phyloP scores from a whole-genome alignment of 2,329 filamentous ascomycete genomes.

The Microdochium bolleyi region DNA sequence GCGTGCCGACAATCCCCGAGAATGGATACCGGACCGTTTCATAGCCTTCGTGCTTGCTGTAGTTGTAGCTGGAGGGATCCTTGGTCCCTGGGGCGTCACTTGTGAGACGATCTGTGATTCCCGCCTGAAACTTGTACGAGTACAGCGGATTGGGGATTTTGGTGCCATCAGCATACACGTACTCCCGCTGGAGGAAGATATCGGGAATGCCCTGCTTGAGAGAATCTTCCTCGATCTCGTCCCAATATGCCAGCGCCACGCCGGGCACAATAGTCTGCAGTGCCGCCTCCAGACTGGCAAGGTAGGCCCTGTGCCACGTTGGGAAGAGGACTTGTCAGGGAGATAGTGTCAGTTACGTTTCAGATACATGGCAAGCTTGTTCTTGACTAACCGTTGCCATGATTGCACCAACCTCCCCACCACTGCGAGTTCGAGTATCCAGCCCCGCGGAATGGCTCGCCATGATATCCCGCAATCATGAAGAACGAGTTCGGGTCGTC shows the following conservation, averaged over 20 bases:
- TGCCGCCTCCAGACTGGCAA: constrained; percentile 12
- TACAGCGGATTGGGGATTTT: constrained; percentile 11
- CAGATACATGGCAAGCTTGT: too few relatives aligned
- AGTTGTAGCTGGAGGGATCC: background rate
- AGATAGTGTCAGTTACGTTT: too few relatives aligned
- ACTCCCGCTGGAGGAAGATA: constrained; percentile 3
- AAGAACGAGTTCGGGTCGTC: constrained; percentile 14
- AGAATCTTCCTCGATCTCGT: constrained; percentile 5
- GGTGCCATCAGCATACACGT: background rate
- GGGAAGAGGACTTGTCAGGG: constrained; percentile 11
- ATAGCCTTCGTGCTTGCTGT: constrained; percentile 5
- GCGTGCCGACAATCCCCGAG: constrained; percentile 6
- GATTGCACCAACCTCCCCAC: constrained; percentile 21
- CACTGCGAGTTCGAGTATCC: constrained; percentile 7
- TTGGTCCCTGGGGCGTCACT: background rate
- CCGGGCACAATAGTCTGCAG: constrained; percentile 1
- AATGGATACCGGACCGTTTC: constrained; percentile 7
- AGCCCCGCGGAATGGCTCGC: constrained; percentile 15
- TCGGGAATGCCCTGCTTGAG: constrained; percentile 1
- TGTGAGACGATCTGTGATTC: constrained; percentile 5
- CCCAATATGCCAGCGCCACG: constrained; percentile 14
- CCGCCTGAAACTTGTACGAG: constrained; percentile 12
- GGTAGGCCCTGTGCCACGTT: constrained; percentile 20
- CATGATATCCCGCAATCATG: constrained; percentile 17
- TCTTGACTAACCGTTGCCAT: constrained; percentile 9